Evolutionary conservation across 805 yeast genomes (phyloP), one percentile per base, ranked within the genome.

Genomic region (Hanseniaspora thailandica): DNA sequence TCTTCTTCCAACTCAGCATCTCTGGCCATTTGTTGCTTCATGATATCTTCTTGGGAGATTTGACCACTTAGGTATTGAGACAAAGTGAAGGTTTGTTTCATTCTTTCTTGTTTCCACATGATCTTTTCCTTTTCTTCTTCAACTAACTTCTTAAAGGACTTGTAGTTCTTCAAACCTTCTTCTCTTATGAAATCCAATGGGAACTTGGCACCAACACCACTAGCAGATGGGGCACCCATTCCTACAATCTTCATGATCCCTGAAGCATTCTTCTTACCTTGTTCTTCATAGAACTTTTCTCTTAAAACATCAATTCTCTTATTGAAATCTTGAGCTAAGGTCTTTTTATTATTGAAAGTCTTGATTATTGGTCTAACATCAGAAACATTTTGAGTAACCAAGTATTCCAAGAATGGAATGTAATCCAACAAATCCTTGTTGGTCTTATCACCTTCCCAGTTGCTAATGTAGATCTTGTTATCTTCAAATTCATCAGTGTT

Each of bases 361-460:
- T 76, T 73, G 60, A 94, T 72, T 34, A 88, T 78, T 31, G 95
- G 95, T 71, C 97, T 85, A 53, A 93, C 93, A 68, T 93, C 98
- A 67, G 78, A 78, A 61, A 85, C 74, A 58, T 71, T 74, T 68
- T 87, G 95, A 15, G 95, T 85, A 15, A 96, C 97, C 56, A 93
- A 71, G 71, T 86, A 93, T 71, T 93, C 99, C 60, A 93, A 78
- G 71, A 93, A 82, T 55, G 97, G 97, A 63, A 93, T 87, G 70
- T 89, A 71, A 61, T 76, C 76, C 60, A 93, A 74, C 63, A 93
- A 76, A 55, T 75, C 74, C 67, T 90, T 96, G 64, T 86, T 28
- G 22, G 40, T 95, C 33, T 84, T 76, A 57, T 71, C 71, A 58
- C 99, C 99, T 52, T 75, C 77, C 98, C 98, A 93, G 57, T 84